Base-by-base conservation (phyloP, 345 rosid species). In the Geranium rotundifolium region DNA sequence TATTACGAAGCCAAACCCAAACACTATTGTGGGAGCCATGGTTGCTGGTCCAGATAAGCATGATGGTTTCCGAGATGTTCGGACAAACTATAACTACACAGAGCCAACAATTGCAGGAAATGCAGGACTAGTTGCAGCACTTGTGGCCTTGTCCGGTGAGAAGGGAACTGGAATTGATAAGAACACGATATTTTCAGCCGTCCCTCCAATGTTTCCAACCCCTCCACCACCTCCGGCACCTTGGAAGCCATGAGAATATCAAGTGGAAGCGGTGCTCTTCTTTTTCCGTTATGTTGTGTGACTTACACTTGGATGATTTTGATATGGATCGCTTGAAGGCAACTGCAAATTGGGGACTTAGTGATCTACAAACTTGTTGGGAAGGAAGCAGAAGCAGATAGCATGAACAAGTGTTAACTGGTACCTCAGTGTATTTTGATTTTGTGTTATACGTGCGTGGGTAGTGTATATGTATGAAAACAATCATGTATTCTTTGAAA, bases 41-140 rank as follows among this genome's bases (percentile, higher is more conserved):
- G 97, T 93, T 77, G 99, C 97, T 39, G 97, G 99, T 49, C 99
- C 99, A 18, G 99, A 90, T 73, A 82, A 73, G 76, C 90, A 62
- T 0, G 99, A 90, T 4, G 95, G 91, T 29, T 90, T 88, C 78
- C 90, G 61, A 5, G 99, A 90, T 52, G 87, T 90, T 60, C 92
- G 97, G n/a, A 76, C 78, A 8, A 88, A 93, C 83, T 88, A 88
- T 80, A 93, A 93, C 79, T 93, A 93, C 76, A 90, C 97, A 1
- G 97, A 90, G 64, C 99, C 99, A 29, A 93, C 92, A 1, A 80
- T 93, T 54, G 97, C 95, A 1, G 96, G 97, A 18, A 93, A 93
- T 61, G 96, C 97, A 17, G 99, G 99, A 60, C 72, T 90, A 59
- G 99, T 86, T 27, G 95, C 92, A 1, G 96, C 97, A 17, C 97